Conservation (phyloP, 2,329 filamentous ascomycete species). For the Aspergillus brasiliensis region DNA sequence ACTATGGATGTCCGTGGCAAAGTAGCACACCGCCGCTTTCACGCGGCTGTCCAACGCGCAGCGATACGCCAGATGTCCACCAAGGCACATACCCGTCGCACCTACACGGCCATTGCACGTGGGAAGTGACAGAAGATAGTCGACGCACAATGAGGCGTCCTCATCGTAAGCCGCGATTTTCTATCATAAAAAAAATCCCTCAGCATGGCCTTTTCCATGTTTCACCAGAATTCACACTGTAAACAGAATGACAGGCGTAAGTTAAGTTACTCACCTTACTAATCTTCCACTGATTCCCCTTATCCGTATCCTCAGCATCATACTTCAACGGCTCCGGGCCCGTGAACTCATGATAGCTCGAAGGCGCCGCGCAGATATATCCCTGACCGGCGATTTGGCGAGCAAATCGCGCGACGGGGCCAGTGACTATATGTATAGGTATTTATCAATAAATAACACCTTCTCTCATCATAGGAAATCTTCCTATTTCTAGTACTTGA, state of each 20-base stretch:
- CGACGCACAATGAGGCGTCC: slow-evolving; percentile 68
- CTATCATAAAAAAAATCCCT: slow-evolving; percentile 43
- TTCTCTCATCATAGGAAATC: too few species aligned
- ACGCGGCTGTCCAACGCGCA: slow-evolving; percentile 76
- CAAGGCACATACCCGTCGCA: slow-evolving; percentile 87
- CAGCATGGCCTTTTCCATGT: neutral
- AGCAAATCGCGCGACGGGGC: slow-evolving; percentile 84
- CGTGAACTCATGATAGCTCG: slow-evolving; percentile 91
- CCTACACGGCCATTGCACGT: slow-evolving; percentile 83
- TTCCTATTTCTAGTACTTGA: too few species aligned
- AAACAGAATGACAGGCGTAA: neutral
- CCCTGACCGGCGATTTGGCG: slow-evolving; percentile 90
- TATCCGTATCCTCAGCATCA: slow-evolving; percentile 82
- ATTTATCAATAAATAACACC: neutral
- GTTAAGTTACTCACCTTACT: slow-evolving; percentile 61
- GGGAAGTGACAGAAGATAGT: slow-evolving; percentile 68
- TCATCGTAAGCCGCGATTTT: slow-evolving; percentile 84
- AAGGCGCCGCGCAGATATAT: slow-evolving; percentile 89
- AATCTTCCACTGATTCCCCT: slow-evolving; percentile 84
- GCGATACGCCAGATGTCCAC: slow-evolving; percentile 79
- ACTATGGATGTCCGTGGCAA: slow-evolving; percentile 87
- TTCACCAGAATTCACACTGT: neutral
- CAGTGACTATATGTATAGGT: slow-evolving; percentile 65
- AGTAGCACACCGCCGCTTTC: slow-evolving; percentile 79
- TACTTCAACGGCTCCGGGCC: slow-evolving; percentile 82